Conservation (phyloP, 2,329 filamentous ascomycete genomes). For the Sarocladium oryzae region DNA sequence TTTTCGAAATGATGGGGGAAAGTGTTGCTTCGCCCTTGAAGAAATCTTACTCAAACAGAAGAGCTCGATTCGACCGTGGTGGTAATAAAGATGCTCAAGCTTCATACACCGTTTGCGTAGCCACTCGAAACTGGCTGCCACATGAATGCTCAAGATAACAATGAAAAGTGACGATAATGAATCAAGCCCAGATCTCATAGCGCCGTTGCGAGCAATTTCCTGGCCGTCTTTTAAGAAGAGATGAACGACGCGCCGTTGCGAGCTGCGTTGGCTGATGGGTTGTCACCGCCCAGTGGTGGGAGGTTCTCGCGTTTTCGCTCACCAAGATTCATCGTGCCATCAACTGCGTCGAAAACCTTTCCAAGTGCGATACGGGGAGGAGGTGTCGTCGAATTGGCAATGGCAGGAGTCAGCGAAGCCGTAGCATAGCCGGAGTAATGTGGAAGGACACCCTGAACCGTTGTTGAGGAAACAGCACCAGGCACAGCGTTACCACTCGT, state of each 20-base stretch:
- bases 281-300: constrained; percentile 21
- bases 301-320: constrained; percentile 33
- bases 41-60: too few relatives aligned
- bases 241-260: background rate
- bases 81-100: too few relatives aligned
- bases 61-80: too few relatives aligned
- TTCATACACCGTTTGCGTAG: too few relatives aligned
- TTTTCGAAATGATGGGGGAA: too few relatives aligned
- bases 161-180: background rate
- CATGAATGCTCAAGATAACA: background rate
- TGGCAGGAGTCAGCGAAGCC: constrained; percentile 40
- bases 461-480: constrained; percentile 45
- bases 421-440: constrained; percentile 47
- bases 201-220: background rate
- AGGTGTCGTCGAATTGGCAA: constrained; percentile 29
- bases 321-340: constrained; percentile 13
- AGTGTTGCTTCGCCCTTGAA: too few relatives aligned
- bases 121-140: too few relatives aligned
- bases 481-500: constrained; percentile 39
- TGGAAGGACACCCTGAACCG: constrained; percentile 47
- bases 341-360: constrained; percentile 21
- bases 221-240: background rate
- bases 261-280: constrained; percentile 1
- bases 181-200: background rate
- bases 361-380: constrained; percentile 23